Base-by-base conservation (phyloP, 768 basidiomycete species). In the Podaxis sp. region DNA sequence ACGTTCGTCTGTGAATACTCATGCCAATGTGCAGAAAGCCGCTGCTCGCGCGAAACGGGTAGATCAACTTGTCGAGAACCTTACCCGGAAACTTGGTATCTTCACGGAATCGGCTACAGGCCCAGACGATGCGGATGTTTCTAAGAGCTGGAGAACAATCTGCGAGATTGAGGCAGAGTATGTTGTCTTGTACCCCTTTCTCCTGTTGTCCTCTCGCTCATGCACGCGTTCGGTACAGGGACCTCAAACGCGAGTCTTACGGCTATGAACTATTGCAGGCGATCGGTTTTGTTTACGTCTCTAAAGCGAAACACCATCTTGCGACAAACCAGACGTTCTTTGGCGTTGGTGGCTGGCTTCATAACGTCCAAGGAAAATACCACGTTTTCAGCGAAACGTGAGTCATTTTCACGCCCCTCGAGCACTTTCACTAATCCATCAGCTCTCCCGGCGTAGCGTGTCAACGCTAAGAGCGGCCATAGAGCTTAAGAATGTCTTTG, bases 321-420 rank as follows among this genome's bases (percentile, higher is more conserved):
- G 94, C 93, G 0, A 87, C 90, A 17, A 82, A 82, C 64, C 82
- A 83, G 79, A 85, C 75, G 66, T 86, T 80, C 80, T 87, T 94
- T 54, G 94, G 94, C 28, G 88, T 96, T 15, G 94, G 94, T 12
- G 94, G 95, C 6, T 96, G 94, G 94, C 72, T 96, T 63, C 94
- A 96, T 73, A 93, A 93, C 60, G 92, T 95, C 2, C 92, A 93
- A 72, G 92, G 91, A 12, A 95, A 93, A 76, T 95, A 94, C 55
- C 93, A 96, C 70, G 90, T 95, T 17, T 92, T 96, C 74, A 94
- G 92, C 71, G 93, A 95, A 78, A 95, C 93, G 91, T 92, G 66
- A 68, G 91, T 80, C 39, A n/a, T 48, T 55, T 49, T 8, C 46
- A 17, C 9, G 5, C 7, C 2, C 2, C 44, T 46, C n/a, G 4